Percentiles rank a stretch among this genome's conserved stretches.
phyloP scores from a whole-genome alignment of 805 yeast species.

The Nakazawaea anatomiae region DNA sequence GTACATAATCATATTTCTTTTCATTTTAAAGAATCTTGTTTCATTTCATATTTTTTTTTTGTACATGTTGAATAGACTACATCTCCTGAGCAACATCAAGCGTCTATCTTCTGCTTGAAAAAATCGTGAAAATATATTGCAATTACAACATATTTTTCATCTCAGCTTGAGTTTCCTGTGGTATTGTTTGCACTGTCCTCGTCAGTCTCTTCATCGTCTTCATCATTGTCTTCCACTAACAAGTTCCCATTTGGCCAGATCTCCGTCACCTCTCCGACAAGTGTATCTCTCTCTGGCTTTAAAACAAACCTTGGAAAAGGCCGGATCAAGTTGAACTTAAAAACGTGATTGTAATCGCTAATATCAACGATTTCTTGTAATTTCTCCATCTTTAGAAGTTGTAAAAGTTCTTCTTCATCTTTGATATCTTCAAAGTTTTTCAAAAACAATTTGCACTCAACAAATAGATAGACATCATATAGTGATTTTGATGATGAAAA shows the following conservation, averaged over 20 bases:
- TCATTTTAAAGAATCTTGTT: too few relatives aligned
- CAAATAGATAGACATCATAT: slow-evolving; percentile 43
- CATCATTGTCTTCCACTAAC: slow-evolving; percentile 21
- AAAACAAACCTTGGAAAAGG: slow-evolving; percentile 29
- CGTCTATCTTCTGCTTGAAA: too few relatives aligned
- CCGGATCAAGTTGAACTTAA: slow-evolving; percentile 27
- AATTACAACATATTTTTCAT: background rate
- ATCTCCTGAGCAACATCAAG: too few relatives aligned
- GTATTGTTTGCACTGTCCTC: background rate
- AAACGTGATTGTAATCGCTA: slow-evolving; percentile 17
- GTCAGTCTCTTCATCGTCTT: background rate
- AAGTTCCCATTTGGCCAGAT: slow-evolving; percentile 34
- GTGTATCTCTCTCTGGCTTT: slow-evolving; percentile 14
- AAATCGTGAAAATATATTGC: too few relatives aligned
- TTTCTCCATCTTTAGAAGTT: slow-evolving; percentile 12
- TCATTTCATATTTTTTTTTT: too few relatives aligned
- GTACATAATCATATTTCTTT: too few relatives aligned
- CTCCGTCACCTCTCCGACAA: slow-evolving; percentile 20
- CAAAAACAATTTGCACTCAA: slow-evolving; percentile 33
- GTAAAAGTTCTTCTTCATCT: slow-evolving; percentile 3
- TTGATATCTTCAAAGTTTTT: slow-evolving; percentile 1
- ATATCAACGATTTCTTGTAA: slow-evolving; percentile 8
- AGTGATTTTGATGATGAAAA: slow-evolving; percentile 34
- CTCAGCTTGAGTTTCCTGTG: background rate
- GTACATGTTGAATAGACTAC: too few relatives aligned